A percentile compares a stretch with the other conserved stretches of the same genome.
These are phyloP conservation scores for Plectosphaerella plurivora DNA, from an alignment of 2,329 filamentous ascomycete species.

Conservation along the genomic window DNA sequence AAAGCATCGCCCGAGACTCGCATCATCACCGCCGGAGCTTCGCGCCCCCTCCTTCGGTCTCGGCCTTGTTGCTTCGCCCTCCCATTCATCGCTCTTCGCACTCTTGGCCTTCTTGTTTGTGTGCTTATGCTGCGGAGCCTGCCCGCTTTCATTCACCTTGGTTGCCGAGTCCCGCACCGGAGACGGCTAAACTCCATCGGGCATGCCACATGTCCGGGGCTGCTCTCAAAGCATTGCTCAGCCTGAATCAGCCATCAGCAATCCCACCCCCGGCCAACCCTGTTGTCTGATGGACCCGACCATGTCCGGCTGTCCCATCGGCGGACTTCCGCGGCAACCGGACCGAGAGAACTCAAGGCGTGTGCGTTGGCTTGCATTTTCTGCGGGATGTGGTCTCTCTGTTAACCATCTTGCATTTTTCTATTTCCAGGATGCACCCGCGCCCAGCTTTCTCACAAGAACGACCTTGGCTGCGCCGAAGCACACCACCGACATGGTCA, in stretches of 20 bases:
- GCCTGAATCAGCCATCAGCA: neutral
- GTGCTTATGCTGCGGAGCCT: too few species aligned
- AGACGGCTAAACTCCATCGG: too few species aligned
- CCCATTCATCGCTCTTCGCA: too few species aligned
- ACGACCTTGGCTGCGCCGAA: neutral
- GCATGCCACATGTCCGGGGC: too few species aligned
- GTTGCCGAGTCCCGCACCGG: too few species aligned
- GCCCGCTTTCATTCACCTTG: too few species aligned
- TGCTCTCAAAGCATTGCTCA: too few species aligned
- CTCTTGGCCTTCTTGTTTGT: too few species aligned
- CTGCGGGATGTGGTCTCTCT: neutral
- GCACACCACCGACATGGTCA: conserved; percentile 14
- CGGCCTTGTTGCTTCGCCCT: too few species aligned
- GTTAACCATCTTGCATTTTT: neutral
- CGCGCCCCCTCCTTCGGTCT: too few species aligned
- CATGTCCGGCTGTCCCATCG: neutral
- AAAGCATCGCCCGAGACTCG: neutral
- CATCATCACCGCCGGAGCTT: too few species aligned
- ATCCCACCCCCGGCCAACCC: neutral
- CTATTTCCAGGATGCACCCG: neutral
- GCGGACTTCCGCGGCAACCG: neutral
- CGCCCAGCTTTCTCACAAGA: neutral
- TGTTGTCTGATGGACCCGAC: neutral
- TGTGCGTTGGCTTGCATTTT: neutral
- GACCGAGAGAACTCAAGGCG: neutral